A percentile compares a stretch with the other conserved stretches of the same genome.
Evolutionary conservation across 805 yeast genomes (phyloP).

Genomic region (Monosporozyma solicola): DNA sequence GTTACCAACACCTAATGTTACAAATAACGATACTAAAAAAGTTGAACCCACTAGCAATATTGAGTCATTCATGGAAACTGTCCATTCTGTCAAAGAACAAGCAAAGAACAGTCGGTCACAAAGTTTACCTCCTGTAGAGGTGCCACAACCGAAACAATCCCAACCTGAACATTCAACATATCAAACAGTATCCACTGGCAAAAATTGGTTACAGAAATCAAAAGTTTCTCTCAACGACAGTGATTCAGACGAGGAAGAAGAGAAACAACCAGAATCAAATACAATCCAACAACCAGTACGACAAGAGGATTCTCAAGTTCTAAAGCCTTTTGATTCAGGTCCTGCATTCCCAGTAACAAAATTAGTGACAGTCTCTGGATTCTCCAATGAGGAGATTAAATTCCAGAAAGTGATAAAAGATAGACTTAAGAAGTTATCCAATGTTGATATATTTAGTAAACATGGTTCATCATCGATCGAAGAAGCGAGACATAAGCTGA

Average conservation of each 20-base stretch:
- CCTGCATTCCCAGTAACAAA: not conserved
- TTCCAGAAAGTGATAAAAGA: not conserved
- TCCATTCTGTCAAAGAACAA: not conserved
- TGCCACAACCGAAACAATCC: not conserved
- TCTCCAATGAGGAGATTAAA: not conserved
- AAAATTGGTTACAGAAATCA: conserved; percentile 2
- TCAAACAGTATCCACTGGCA: not conserved
- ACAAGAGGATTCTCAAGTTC: not conserved
- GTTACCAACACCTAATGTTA: too few species aligned
- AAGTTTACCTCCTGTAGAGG: not conserved
- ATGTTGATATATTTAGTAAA: not conserved
- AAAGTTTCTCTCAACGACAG: conserved; percentile 3
- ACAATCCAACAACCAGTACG: not conserved
- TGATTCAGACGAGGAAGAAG: not conserved
- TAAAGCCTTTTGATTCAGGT: not conserved
- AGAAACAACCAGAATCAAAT: not conserved
- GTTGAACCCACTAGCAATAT: not conserved
- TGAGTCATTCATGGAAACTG: conserved; percentile 2
- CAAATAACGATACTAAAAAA: not conserved
- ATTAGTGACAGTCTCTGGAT: not conserved
- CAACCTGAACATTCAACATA: not conserved
- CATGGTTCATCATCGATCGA: not conserved
- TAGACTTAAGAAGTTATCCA: not conserved
- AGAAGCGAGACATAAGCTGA: not conserved
- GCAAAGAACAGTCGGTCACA: not conserved